Conservation (phyloP, 2,329 filamentous ascomycete species). For the Penicillium sp. region DNA sequence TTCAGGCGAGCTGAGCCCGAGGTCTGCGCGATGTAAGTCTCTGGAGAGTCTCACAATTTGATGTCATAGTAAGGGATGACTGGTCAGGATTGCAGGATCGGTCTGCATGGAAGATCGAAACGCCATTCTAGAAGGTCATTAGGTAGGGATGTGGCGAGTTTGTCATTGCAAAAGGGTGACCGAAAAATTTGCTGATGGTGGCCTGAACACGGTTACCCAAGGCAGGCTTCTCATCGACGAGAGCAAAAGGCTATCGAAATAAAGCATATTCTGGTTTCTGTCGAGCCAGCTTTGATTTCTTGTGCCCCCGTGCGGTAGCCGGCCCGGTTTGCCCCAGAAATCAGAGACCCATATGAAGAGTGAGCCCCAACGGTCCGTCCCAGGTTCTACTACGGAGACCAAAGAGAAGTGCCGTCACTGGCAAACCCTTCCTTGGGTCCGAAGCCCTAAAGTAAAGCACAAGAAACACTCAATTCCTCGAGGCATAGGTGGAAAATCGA, state of each 20-base stretch:
- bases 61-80: constrained; percentile 17
- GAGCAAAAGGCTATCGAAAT: not conserved
- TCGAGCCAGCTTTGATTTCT: not conserved
- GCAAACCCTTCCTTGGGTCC: constrained; percentile 3
- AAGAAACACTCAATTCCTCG: not conserved
- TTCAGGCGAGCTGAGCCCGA: not conserved
- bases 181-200: not conserved
- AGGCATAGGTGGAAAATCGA: constrained; percentile 6
- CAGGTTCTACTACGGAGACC: constrained; percentile 8
- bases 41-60: constrained; percentile 22
- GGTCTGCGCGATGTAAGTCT: constrained; percentile 17
- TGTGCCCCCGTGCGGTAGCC: constrained; percentile 13
- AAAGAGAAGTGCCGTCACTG: constrained; percentile 6
- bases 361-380: constrained; percentile 13
- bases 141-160: constrained; percentile 16
- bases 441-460: constrained; percentile 13
- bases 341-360: constrained; percentile 24
- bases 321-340: constrained; percentile 29
- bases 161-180: not conserved
- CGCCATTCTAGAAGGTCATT: constrained; percentile 27
- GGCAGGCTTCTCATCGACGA: not conserved
- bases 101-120: constrained; percentile 29
- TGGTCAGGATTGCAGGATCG: constrained; percentile 18
- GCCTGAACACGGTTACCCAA: not conserved
- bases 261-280: not conserved